Base-by-base conservation (phyloP, 164 flowering plant genomes). In the Magnolia officinalis region DNA sequence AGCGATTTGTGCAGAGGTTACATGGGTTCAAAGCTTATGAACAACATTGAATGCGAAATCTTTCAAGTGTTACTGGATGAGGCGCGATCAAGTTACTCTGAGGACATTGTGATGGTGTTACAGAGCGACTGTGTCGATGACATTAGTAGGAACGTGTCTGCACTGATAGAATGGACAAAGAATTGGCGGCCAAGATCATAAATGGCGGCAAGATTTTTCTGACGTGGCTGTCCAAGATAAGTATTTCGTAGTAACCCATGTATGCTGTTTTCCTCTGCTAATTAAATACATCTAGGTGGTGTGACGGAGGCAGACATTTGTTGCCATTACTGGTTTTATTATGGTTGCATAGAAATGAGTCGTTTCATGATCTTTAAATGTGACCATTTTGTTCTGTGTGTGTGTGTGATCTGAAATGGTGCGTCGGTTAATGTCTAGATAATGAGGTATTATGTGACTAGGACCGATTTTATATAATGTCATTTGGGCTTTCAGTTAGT, bases 1-100 rank as follows among this genome's bases (percentile, higher is more conserved):
- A 24, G 9, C 75, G 29, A 74, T 7, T 64, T 26, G 19, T 72
- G 67, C 85, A 96, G 99, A 84, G 99, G 97, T 65, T 96, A 96
- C 78, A 78, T 85, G 21, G 94, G 90, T 14, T 3, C 86, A 23
- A 96, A 96, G 86, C 90, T 92, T 58, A 71, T 90, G 3, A 90
- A 90, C 86, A 96, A 96, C 65, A 85, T 96, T 0, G 98, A 96
- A 75, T 91, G 97, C 76, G 98, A 96, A 80, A 96, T 96, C 66
- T 96, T 96, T 77, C 97, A 92, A 84, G 89, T 90, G 63, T 64
- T 96, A 80, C 81, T 94, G 67, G 97, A 94, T 77, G 99, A 94
- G 84, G 99, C 98, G 3, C 88, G 85, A 79, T 86, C 85, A 68
- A 92, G 95, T 82, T 96, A 96, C 72, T 74, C 82, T 0, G 96